Conservation (phyloP, 1,284 basidiomycete genomes). For the Sanghuangporus sanghuang region DNA sequence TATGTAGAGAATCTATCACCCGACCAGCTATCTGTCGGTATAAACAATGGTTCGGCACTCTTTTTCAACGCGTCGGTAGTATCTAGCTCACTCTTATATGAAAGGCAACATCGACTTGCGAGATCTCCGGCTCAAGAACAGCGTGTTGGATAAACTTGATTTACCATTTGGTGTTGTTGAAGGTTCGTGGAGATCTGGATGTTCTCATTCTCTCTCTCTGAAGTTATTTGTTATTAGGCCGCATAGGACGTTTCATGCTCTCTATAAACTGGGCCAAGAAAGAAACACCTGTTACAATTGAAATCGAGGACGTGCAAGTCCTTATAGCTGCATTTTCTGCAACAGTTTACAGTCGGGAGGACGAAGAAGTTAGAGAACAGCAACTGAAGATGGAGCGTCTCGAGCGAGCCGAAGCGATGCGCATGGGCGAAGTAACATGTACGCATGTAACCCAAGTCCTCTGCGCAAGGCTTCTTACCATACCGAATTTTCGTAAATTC, state of each 20-base stretch:
- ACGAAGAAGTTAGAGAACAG: slow-evolving; percentile 81
- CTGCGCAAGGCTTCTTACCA: neutral
- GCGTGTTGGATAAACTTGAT: slow-evolving; percentile 93
- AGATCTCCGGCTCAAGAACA: slow-evolving; percentile 87
- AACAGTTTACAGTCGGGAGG: slow-evolving; percentile 71
- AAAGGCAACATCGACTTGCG: slow-evolving; percentile 81
- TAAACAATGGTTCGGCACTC: slow-evolving; percentile 41
- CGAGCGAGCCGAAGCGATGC: slow-evolving; percentile 84
- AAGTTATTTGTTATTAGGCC: slow-evolving; percentile 46
- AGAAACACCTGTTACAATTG: slow-evolving; percentile 88
- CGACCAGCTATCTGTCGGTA: slow-evolving; percentile 92
- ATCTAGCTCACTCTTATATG: neutral
- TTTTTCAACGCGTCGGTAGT: no score
- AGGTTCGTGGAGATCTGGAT: slow-evolving; percentile 41
- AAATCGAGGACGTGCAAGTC: slow-evolving; percentile 93
- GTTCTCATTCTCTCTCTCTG: no score
- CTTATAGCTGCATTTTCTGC: slow-evolving; percentile 84
- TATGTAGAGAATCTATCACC: slow-evolving; percentile 98
- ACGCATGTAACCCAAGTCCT: slow-evolving; percentile 8
- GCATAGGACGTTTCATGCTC: slow-evolving; percentile 83
- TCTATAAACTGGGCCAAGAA: slow-evolving; percentile 85
- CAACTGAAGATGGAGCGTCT: slow-evolving; percentile 88
- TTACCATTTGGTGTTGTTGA: slow-evolving; percentile 95
- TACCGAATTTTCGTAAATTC: neutral
- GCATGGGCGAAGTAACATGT: slow-evolving; percentile 60